These are phyloP conservation scores for Cyamopsis tetragonoloba DNA, from an alignment of 306 rosid genomes.

Conservation along the genomic window DNA sequence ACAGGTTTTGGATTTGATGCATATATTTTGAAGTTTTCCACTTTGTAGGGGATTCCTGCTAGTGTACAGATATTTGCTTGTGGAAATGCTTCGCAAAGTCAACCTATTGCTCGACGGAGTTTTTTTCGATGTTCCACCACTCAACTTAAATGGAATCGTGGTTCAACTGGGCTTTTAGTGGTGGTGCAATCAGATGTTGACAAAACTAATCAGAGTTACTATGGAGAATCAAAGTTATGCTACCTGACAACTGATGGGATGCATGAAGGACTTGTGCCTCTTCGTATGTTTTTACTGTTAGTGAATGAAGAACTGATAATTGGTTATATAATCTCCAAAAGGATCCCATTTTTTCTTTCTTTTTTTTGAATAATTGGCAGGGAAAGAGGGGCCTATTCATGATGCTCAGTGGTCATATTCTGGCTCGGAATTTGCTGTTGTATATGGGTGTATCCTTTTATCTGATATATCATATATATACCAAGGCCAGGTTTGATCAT, in stretches of 20 bases:
- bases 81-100: conserved; percentile 56
- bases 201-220: conserved; percentile 96
- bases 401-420: conserved; percentile 89
- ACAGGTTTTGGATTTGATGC: conserved; percentile 5
- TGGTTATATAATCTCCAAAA: conserved; percentile 9
- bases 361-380: conserved; percentile 49
- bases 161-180: conserved; percentile 84
- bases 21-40: conserved; percentile 3
- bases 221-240: conserved; percentile 87
- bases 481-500: not conserved
- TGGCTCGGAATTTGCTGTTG: conserved; percentile 84
- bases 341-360: conserved; percentile 8
- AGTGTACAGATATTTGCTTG: conserved; percentile 75
- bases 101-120: conserved; percentile 73
- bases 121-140: conserved; percentile 84
- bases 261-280: conserved; percentile 88
- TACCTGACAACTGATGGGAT: conserved; percentile 82
- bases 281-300: conserved; percentile 53
- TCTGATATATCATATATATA: not conserved
- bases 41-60: conserved; percentile 80
- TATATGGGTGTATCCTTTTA: conserved; percentile 95
- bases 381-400: conserved; percentile 95
- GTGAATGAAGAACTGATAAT: conserved; percentile 1
- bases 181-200: conserved; percentile 90
- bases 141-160: conserved; percentile 78